phyloP scores from a whole-genome alignment of 352 stramenopile species.

The Phytophthora pseudosyringae region DNA sequence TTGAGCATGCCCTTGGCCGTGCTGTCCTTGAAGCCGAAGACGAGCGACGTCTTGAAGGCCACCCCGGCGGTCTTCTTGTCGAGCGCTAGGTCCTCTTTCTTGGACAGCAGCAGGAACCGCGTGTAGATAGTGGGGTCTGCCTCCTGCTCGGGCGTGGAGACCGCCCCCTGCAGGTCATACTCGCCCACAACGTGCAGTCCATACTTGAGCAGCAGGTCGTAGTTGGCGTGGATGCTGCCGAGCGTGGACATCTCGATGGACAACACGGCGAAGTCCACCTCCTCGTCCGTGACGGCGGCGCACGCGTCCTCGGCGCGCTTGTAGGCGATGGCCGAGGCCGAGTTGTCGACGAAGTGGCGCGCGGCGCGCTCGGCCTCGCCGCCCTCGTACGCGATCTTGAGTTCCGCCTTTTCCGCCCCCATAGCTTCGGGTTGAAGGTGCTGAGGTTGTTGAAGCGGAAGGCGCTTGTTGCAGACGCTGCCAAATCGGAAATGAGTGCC shows the following conservation, averaged over 20 bases:
- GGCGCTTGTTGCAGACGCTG: conserved; percentile 13
- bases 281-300: conserved; percentile 64
- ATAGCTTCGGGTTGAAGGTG: conserved; percentile 31
- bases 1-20: conserved; percentile 68
- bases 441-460: conserved; percentile 12
- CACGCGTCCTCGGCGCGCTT: conserved; percentile 51
- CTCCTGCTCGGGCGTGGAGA: conserved; percentile 39
- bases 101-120: conserved; percentile 91
- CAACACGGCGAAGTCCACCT: conserved; percentile 95
- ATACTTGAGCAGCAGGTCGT: conserved; percentile 86
- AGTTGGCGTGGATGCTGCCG: conserved; percentile 97
- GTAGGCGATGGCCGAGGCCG: conserved; percentile 41
- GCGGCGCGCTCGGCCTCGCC: conserved; percentile 91
- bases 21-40: conserved; percentile 76
- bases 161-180: conserved; percentile 50
- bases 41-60: conserved; percentile 77
- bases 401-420: conserved; percentile 42
- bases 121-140: conserved; percentile 78
- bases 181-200: conserved; percentile 74
- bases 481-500: conserved; percentile 34
- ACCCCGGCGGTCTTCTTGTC: conserved; percentile 34
- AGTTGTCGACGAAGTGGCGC: conserved; percentile 32
- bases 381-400: conserved; percentile 95
- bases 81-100: conserved; percentile 52
- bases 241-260: conserved; percentile 97